phyloP scores from a whole-genome alignment of 495 filamentous ascomycete species.

The Articulospora tetracladia region DNA sequence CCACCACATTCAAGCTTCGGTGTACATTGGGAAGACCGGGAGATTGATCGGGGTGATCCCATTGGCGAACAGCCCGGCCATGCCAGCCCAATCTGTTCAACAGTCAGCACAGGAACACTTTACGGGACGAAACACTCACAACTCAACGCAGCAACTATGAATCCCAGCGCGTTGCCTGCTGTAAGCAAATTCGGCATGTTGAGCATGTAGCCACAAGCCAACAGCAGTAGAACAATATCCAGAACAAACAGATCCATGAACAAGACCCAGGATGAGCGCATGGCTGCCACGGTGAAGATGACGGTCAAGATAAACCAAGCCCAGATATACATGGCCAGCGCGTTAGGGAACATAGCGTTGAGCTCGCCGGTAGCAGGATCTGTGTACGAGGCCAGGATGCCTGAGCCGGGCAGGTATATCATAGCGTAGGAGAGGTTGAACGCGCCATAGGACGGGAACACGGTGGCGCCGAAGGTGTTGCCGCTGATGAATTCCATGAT shows the following conservation, averaged over 20 bases:
- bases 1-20: neutral
- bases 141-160: slow-evolving; percentile 27
- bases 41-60: slow-evolving; percentile 8
- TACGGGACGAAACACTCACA: slow-evolving; percentile 20
- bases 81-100: slow-evolving; percentile 7
- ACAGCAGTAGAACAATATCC: slow-evolving; percentile 28
- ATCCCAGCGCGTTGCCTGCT: slow-evolving; percentile 27
- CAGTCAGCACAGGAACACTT: neutral
- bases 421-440: slow-evolving; percentile 35
- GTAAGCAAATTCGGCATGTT: slow-evolving; percentile 14
- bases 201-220: slow-evolving; percentile 31
- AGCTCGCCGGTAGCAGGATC: slow-evolving; percentile 23
- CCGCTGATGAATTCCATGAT: slow-evolving; percentile 33
- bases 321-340: slow-evolving; percentile 35
- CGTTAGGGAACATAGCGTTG: slow-evolving; percentile 26
- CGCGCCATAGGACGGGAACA: slow-evolving; percentile 34
- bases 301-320: slow-evolving; percentile 37
- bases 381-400: slow-evolving; percentile 32
- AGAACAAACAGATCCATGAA: slow-evolving; percentile 26
- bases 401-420: slow-evolving; percentile 34
- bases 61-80: slow-evolving; percentile 6
- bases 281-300: slow-evolving; percentile 34
- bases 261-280: slow-evolving; percentile 29
- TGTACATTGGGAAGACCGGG: slow-evolving; percentile 12
- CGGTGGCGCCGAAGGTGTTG: slow-evolving; percentile 34